phyloP scores from a whole-genome alignment of 2,329 filamentous ascomycete species.

The Fusarium odoratissimum region DNA sequence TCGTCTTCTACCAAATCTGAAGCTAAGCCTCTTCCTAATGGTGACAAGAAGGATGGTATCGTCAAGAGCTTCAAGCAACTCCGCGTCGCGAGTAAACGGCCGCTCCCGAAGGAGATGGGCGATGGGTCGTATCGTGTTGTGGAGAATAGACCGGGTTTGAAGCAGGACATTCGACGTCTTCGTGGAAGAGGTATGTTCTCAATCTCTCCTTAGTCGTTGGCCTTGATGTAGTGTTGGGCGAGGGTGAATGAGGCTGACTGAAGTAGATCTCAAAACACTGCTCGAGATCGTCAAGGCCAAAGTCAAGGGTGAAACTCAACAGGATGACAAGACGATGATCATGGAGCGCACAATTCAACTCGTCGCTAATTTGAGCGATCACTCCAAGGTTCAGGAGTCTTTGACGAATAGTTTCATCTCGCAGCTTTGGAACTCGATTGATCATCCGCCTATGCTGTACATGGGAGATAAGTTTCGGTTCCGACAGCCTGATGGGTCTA shows the following conservation, averaged over 20 bases:
- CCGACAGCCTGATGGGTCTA: constrained; percentile 75
- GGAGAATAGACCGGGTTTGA: constrained; percentile 56
- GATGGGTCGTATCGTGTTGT: constrained; percentile 68
- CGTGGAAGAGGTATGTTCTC: constrained; percentile 29
- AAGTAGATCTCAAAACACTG: constrained; percentile 71
- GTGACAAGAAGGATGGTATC: constrained; percentile 41
- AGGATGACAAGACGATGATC: constrained; percentile 81
- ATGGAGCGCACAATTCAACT: constrained; percentile 81
- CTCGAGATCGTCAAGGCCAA: constrained; percentile 70
- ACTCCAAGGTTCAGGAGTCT: constrained; percentile 69
- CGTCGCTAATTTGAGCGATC: constrained; percentile 71
- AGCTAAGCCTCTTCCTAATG: constrained; percentile 1
- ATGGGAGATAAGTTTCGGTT: constrained; percentile 72
- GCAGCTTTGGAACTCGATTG: constrained; percentile 76
- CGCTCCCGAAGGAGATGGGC: constrained; percentile 71
- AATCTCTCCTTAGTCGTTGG: too few relatives aligned
- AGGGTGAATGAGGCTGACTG: constrained; percentile 27
- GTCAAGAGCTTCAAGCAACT: constrained; percentile 49
- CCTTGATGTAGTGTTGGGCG: too few relatives aligned
- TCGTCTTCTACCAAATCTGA: not conserved
- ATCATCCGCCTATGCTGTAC: constrained; percentile 77
- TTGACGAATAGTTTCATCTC: constrained; percentile 76
- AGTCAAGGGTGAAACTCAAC: constrained; percentile 69
- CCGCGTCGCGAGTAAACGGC: constrained; percentile 64
- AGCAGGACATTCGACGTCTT: constrained; percentile 40